Evolutionary conservation across 257 asterid genomes (phyloP).

Genomic region (Anisodus acutangulus): DNA sequence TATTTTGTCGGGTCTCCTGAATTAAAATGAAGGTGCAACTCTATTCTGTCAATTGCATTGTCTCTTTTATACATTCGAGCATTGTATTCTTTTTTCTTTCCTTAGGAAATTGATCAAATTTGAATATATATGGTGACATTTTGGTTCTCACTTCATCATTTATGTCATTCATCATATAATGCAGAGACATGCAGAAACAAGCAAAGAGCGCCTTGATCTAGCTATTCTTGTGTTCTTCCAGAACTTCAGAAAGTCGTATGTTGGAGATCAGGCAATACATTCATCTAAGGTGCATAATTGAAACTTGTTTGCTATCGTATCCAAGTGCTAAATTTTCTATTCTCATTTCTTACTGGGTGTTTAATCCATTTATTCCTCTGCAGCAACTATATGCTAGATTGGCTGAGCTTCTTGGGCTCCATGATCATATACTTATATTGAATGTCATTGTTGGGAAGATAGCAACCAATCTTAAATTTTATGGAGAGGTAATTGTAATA

Average conservation of each 20-base stretch:
- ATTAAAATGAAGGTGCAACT: not conserved
- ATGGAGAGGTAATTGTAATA: conserved; percentile 64
- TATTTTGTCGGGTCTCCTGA: conserved; percentile 7
- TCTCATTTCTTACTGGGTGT: not conserved
- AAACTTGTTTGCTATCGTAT: conserved; percentile 3
- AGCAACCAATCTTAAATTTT: conserved; percentile 89
- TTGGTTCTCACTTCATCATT: not conserved
- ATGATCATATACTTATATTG: conserved; percentile 88
- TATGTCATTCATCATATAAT: conserved; percentile 29
- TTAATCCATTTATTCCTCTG: conserved; percentile 41
- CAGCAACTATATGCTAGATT: conserved; percentile 96
- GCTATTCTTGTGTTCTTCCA: conserved; percentile 95
- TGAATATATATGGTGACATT: not conserved
- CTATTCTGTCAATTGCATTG: not conserved
- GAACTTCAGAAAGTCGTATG: conserved; percentile 86
- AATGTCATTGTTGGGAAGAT: conserved; percentile 84
- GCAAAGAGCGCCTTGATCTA: conserved; percentile 95
- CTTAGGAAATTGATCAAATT: not conserved
- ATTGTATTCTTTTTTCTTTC: not conserved
- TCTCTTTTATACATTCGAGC: not conserved
- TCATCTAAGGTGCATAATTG: conserved; percentile 75
- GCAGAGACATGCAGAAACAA: conserved; percentile 89
- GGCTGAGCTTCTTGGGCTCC: conserved; percentile 94
- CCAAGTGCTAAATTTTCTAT: conserved; percentile 32
- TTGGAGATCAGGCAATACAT: conserved; percentile 98